Percentiles rank a stretch among this genome's conserved stretches.
phyloP scores from a whole-genome alignment of 441 rosid genomes.

The Adansonia gregorii region DNA sequence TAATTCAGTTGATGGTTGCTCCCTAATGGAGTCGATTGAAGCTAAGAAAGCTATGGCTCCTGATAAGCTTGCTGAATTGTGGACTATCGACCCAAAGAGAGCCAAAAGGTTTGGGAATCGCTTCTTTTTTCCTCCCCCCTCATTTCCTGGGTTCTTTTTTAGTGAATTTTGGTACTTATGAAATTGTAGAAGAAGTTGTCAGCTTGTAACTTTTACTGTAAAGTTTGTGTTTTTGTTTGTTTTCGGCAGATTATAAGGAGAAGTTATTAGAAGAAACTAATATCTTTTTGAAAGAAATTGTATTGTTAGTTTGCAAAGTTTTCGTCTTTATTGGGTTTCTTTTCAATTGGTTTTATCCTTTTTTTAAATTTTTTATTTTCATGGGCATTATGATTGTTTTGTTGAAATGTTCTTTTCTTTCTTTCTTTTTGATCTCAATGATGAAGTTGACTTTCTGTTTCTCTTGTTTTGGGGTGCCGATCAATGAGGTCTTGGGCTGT shows the following conservation, averaged over 20 bases:
- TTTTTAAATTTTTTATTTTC: background rate
- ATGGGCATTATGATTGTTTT: slow-evolving; percentile 14
- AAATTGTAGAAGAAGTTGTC: background rate
- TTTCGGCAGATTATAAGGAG: background rate
- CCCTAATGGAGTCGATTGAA: slow-evolving; percentile 67
- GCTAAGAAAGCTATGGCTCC: slow-evolving; percentile 98
- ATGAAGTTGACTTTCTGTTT: background rate
- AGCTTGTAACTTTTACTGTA: background rate
- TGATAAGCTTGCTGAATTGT: slow-evolving; percentile 83
- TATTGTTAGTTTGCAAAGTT: background rate
- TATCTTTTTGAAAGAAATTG: slow-evolving; percentile 2
- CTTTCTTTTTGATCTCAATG: background rate
- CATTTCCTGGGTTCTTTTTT: background rate
- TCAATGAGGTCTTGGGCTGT: background rate
- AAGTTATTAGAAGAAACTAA: background rate
- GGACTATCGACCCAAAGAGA: slow-evolving; percentile 80
- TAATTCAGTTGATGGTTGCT: slow-evolving; percentile 79
- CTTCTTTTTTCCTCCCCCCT: background rate
- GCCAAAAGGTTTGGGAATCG: slow-evolving; percentile 72
- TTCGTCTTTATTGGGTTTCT: background rate
- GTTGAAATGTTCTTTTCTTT: background rate
- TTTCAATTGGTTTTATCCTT: background rate
- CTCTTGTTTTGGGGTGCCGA: background rate
- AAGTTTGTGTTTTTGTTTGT: slow-evolving; percentile 12
- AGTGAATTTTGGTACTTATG: background rate